Conservation (phyloP, 2,329 filamentous ascomycete species). For the Ophiostoma tasmaniense region DNA sequence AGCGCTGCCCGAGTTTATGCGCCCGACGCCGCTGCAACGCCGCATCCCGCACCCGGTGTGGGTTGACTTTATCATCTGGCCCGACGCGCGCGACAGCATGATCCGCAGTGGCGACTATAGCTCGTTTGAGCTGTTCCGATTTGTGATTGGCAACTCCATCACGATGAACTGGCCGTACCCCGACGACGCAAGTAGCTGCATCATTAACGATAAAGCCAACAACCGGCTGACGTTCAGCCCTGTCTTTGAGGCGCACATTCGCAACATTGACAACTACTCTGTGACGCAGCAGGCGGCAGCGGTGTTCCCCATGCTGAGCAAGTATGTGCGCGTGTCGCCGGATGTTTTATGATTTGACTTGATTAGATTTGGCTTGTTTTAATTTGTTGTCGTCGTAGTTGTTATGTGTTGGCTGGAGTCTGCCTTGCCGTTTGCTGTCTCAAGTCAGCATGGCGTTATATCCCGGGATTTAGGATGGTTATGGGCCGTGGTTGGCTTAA, state of each 20-base stretch:
- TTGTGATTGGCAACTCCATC: conserved; percentile 10
- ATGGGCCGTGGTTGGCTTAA: background rate
- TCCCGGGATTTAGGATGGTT: background rate
- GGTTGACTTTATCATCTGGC: conserved; percentile 18
- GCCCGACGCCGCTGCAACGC: conserved; percentile 23
- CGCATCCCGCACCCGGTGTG: conserved; percentile 16
- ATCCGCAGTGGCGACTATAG: conserved; percentile 12
- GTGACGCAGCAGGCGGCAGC: conserved; percentile 58
- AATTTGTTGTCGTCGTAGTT: background rate
- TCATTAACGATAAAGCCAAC: background rate
- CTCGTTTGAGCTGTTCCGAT: conserved; percentile 8
- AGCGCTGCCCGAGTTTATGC: conserved; percentile 21
- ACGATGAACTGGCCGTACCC: conserved; percentile 16
- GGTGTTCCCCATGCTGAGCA: conserved; percentile 49
- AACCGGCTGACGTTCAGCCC: conserved; percentile 12
- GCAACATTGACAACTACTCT: conserved; percentile 72
- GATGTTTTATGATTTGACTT: background rate
- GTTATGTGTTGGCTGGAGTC: background rate
- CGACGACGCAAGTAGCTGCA: conserved; percentile 8
- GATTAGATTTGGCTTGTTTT: background rate
- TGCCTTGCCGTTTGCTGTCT: background rate
- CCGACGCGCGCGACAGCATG: conserved; percentile 15
- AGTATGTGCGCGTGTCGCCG: conserved; percentile 3
- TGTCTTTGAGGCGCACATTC: conserved; percentile 32
- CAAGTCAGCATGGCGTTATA: background rate